Base-by-base conservation (phyloP, 73 alveolate genomes). In the Tetrahymena malaccensis region DNA sequence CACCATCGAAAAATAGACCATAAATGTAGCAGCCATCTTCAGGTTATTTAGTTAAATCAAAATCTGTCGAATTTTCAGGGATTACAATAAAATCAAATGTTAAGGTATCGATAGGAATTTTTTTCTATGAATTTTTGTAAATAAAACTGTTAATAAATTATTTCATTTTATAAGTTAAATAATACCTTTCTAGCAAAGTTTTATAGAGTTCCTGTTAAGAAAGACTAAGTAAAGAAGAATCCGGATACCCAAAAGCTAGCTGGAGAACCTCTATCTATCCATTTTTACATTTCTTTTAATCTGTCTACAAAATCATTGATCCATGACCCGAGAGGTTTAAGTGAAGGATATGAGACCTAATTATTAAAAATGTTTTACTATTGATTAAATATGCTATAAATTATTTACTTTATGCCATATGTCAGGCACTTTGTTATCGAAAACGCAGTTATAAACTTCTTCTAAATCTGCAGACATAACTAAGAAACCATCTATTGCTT, bases 1-100 rank as follows among this genome's bases (percentile, higher is more conserved):
- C 99, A 43, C 99, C 99, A 96, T 99, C 99, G 93, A 99, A 96
- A 98, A 97, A 98, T 43, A 99, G 99, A 27, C 99, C 99, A 94
- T 97, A 97, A 93, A 99, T 98, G 94, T 99, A 98, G 35, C 99
- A 99, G 1, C 99, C 99, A 85, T 99, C 99, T 85, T 98, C 98
- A 4, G 99, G 99, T 21, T 96, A 94, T 83, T 17, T 98, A 96
- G 98, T 94, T 95, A 98, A 99, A 94, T 96, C 98, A 94, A 97
- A 97, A 94, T 97, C 84, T 0, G 85, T 35, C 6, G 89, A 70
- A 70, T 70, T 31, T 27, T 70, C 89, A 70, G 99, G 99, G 84
- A 97, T 97, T 84, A 97, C 98, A 95, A 37, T 93, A 96, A 98
- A 99, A 94, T 99, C 99, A 96, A 97, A 98, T 83, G 98, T 55